Percentiles rank a stretch among this genome's conserved stretches.
Conservation (phyloP, 768 basidiomycete species). For the Hericium alpestre region DNA sequence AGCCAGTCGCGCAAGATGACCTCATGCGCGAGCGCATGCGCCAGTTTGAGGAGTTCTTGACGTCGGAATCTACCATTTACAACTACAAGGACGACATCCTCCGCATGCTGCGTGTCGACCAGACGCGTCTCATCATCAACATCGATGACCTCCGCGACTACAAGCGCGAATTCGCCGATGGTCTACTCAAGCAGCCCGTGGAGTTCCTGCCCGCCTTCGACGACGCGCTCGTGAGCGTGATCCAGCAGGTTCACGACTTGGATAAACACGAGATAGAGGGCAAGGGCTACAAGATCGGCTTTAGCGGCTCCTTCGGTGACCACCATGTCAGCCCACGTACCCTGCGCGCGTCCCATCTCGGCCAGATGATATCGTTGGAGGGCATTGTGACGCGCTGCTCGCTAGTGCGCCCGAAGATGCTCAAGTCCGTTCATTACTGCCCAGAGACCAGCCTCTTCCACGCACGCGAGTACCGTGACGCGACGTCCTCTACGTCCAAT, state of each 20-base stretch:
- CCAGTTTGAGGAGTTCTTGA: slow-evolving; percentile 76
- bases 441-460: slow-evolving; percentile 79
- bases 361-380: slow-evolving; percentile 94
- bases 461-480: slow-evolving; percentile 85
- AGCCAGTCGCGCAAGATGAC: slow-evolving; percentile 58
- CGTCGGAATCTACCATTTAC: slow-evolving; percentile 52
- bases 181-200: slow-evolving; percentile 79
- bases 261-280: slow-evolving; percentile 75
- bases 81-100: slow-evolving; percentile 82
- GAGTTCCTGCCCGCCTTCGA: slow-evolving; percentile 87
- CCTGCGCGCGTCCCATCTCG: slow-evolving; percentile 76
- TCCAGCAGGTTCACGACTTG: slow-evolving; percentile 62
- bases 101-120: slow-evolving; percentile 71
- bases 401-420: slow-evolving; percentile 96
- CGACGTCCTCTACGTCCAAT: slow-evolving; percentile 76
- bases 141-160: slow-evolving; percentile 93
- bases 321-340: slow-evolving; percentile 95
- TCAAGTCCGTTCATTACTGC: slow-evolving; percentile 93
- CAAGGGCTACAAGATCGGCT: slow-evolving; percentile 78
- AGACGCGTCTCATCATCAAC: slow-evolving; percentile 87
- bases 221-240: slow-evolving; percentile 63
- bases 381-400: slow-evolving; percentile 98
- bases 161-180: slow-evolving; percentile 78
- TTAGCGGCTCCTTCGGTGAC: slow-evolving; percentile 95
- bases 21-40: slow-evolving; percentile 67